These are phyloP conservation scores for Xylariomycetidae sp. DNA, from an alignment of 2,329 filamentous ascomycete genomes.

Conservation along the genomic window DNA sequence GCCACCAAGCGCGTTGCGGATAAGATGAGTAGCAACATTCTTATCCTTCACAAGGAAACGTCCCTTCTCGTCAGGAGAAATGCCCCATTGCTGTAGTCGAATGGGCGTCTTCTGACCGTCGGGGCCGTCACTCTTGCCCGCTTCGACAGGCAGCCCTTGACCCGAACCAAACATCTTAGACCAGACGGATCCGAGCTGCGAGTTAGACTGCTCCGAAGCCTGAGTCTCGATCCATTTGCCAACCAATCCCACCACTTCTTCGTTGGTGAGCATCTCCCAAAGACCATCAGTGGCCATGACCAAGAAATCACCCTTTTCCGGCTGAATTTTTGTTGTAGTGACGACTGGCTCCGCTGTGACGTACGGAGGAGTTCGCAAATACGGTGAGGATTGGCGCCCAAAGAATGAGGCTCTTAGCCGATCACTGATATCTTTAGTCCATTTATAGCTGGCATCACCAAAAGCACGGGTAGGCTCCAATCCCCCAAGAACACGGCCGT, in stretches of 20 bases:
- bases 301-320: slow-evolving; percentile 86
- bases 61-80: slow-evolving; percentile 65
- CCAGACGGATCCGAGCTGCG: slow-evolving; percentile 69
- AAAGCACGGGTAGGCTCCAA: slow-evolving; percentile 92
- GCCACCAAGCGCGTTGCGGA: slow-evolving; percentile 90
- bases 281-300: slow-evolving; percentile 95
- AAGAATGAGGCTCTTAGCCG: slow-evolving; percentile 85
- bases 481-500: slow-evolving; percentile 86
- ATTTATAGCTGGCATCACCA: slow-evolving; percentile 96
- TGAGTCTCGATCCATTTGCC: slow-evolving; percentile 94
- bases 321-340: slow-evolving; percentile 87
- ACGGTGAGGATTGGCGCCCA: slow-evolving; percentile 68
- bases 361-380: slow-evolving; percentile 89
- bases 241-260: slow-evolving; percentile 94
- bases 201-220: slow-evolving; percentile 41
- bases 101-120: slow-evolving; percentile 84
- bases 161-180: slow-evolving; percentile 56
- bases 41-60: slow-evolving; percentile 94
- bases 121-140: slow-evolving; percentile 38
- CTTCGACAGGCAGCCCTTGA: slow-evolving; percentile 71
- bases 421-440: slow-evolving; percentile 79
- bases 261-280: slow-evolving; percentile 99
- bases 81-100: slow-evolving; percentile 85
- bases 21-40: slow-evolving; percentile 92
- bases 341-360: slow-evolving; percentile 95